phyloP scores from a whole-genome alignment of 1,284 basidiomycete species.

The Marasmius sp. region DNA sequence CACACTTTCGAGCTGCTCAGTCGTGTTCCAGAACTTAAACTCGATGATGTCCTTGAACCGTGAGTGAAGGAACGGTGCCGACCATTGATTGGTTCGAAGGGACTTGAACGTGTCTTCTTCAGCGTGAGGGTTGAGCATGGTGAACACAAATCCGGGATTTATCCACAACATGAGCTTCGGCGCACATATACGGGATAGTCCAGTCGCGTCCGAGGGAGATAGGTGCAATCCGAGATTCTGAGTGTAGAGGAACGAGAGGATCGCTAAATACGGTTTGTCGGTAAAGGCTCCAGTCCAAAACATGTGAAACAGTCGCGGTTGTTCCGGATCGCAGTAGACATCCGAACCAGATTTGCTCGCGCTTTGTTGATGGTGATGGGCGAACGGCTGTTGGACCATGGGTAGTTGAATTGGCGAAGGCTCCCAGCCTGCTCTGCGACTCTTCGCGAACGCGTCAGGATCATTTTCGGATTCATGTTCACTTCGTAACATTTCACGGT shows the following conservation, averaged over 20 bases:
- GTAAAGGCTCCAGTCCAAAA: conserved; percentile 86
- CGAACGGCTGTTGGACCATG: conserved; percentile 51
- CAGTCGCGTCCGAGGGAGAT: conserved; percentile 34
- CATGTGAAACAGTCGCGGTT: conserved; percentile 81
- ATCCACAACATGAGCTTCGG: conserved; percentile 90
- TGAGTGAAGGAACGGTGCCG: conserved; percentile 82
- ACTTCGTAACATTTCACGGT: conserved; percentile 30
- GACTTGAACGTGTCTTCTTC: conserved; percentile 65
- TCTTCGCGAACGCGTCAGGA: conserved; percentile 39
- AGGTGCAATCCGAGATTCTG: conserved; percentile 75
- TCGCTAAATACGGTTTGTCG: conserved; percentile 83
- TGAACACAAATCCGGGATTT: conserved; percentile 72
- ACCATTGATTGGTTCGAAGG: conserved; percentile 79
- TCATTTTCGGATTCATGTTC: conserved; percentile 38
- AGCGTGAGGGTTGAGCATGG: conserved; percentile 73
- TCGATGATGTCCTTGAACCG: conserved; percentile 80
- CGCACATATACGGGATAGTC: conserved; percentile 52
- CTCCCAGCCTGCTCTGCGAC: conserved; percentile 41
- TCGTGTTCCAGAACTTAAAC: conserved; percentile 91
- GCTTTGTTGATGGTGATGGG: conserved; percentile 36
- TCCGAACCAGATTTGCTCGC: not conserved
- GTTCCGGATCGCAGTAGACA: conserved; percentile 61
- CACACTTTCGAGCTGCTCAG: conserved; percentile 81
- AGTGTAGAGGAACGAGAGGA: conserved; percentile 80
- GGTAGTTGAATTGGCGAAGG: conserved; percentile 31